phyloP scores from a whole-genome alignment of 2,329 filamentous ascomycete species.

The Pseudocercospora vitis region DNA sequence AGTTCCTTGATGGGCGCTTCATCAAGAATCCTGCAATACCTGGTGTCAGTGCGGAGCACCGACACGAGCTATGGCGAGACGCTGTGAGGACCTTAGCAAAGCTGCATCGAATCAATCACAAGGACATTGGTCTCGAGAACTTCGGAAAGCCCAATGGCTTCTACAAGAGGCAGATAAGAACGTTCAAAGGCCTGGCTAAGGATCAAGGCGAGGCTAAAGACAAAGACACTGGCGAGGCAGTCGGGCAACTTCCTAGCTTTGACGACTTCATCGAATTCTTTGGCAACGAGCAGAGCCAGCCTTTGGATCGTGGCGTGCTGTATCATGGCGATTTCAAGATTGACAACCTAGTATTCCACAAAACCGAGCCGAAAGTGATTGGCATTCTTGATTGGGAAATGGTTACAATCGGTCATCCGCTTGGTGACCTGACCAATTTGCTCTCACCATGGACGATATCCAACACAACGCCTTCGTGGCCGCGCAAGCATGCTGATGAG shows the following conservation, averaged over 20 bases:
- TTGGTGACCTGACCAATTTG: conserved; percentile 89
- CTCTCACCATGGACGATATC: conserved; percentile 31
- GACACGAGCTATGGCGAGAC: conserved; percentile 79
- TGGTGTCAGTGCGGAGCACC: conserved; percentile 64
- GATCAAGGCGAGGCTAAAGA: conserved; percentile 76
- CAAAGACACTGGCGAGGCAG: conserved; percentile 70
- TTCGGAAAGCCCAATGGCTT: conserved; percentile 77
- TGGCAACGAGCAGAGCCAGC: conserved; percentile 65
- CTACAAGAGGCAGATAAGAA: conserved; percentile 81
- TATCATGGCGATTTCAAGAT: conserved; percentile 97
- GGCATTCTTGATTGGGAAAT: conserved; percentile 98
- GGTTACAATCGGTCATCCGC: conserved; percentile 93
- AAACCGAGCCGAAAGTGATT: conserved; percentile 81
- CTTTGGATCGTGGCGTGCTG: conserved; percentile 72
- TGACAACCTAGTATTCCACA: conserved; percentile 68
- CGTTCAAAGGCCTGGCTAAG: conserved; percentile 74
- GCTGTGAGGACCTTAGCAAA: conserved; percentile 80
- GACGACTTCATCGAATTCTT: conserved; percentile 80
- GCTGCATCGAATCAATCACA: conserved; percentile 73
- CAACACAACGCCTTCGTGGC: conserved; percentile 30
- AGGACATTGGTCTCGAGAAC: conserved; percentile 64
- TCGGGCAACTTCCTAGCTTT: conserved; percentile 82
- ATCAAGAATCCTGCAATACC: conserved; percentile 86
- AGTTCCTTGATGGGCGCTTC: conserved; percentile 89
- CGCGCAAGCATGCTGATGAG: conserved; percentile 29